Percentiles rank a stretch among this genome's conserved stretches.
Evolutionary conservation across 352 stramenopile genomes (phyloP).

Genomic region (Phytophthora idaei): DNA sequence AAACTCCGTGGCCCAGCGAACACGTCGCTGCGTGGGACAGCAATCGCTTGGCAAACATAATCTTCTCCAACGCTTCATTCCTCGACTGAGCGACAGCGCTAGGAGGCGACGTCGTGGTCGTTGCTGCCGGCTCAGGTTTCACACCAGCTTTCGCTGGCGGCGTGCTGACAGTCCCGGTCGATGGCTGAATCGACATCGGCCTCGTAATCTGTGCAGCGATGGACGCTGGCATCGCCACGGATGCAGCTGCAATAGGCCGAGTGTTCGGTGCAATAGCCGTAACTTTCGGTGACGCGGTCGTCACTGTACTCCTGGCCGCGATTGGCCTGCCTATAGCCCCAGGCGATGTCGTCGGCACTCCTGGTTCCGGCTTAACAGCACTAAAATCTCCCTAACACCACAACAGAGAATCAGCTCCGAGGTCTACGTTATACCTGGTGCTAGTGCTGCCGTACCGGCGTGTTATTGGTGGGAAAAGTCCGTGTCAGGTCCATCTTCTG

Average conservation of each 20-base stretch:
- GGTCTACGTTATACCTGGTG: conserved; percentile 2
- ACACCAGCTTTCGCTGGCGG: conserved; percentile 23
- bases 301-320: conserved; percentile 21
- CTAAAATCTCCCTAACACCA: conserved; percentile 24
- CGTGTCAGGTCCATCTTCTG: conserved; percentile 84
- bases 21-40: conserved; percentile 80
- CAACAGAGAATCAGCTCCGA: conserved; percentile 9
- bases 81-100: conserved; percentile 34
- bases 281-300: conserved; percentile 21
- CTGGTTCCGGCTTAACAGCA: conserved; percentile 45
- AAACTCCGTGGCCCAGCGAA: conserved; percentile 57
- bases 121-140: conserved; percentile 38
- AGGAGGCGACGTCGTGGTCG: conserved; percentile 21
- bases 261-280: conserved; percentile 39
- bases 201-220: conserved; percentile 24
- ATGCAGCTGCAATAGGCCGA: conserved; percentile 32
- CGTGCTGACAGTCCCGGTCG: conserved; percentile 18
- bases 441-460: conserved; percentile 15
- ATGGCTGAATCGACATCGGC: conserved; percentile 17
- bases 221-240: conserved; percentile 35
- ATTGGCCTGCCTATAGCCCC: conserved; percentile 31
- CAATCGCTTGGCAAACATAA: conserved; percentile 84
- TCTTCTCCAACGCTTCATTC: conserved; percentile 81
- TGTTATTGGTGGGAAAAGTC: conserved; percentile 52
- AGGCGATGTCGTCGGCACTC: conserved; percentile 30